Percentiles rank a stretch among this genome's conserved stretches.
phyloP scores from a whole-genome alignment of 768 basidiomycete genomes.

The Phaffia tasmanica region DNA sequence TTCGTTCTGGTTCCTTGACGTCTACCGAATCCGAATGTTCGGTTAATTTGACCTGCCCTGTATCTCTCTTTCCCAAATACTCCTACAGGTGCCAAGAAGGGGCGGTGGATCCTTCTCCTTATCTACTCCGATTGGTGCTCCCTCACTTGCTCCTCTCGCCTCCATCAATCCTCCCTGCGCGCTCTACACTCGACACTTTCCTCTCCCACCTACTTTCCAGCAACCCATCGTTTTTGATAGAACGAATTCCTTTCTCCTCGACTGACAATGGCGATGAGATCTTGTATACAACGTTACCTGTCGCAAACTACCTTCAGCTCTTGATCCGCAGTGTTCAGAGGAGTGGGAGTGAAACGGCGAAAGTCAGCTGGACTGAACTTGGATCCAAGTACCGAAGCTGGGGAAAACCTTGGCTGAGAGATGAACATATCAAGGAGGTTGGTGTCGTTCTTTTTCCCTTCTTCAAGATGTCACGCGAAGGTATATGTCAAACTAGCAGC shows the following conservation, averaged over 20 bases:
- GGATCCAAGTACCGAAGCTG: constrained; percentile 39
- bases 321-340: constrained; percentile 80
- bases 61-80: neutral
- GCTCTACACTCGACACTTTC: constrained; percentile 80
- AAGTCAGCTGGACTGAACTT: constrained; percentile 66
- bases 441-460: constrained; percentile 31
- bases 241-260: constrained; percentile 29
- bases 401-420: constrained; percentile 45
- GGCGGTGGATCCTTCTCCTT: constrained; percentile 53
- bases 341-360: constrained; percentile 59
- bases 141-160: constrained; percentile 66
- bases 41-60: neutral
- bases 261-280: constrained; percentile 49
- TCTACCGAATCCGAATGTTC: neutral
- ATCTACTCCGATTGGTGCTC: constrained; percentile 72
- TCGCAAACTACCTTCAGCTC: constrained; percentile 82
- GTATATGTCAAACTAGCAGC: neutral
- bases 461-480: neutral
- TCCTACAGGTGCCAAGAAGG: constrained; percentile 33
- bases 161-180: constrained; percentile 82
- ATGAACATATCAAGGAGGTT: constrained; percentile 44
- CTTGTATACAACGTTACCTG: constrained; percentile 57
- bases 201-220: constrained; percentile 51
- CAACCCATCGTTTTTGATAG: constrained; percentile 41
- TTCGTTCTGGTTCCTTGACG: constrained; percentile 29